These are phyloP conservation scores for Lodderomyces beijingensis DNA, from an alignment of 1,139 yeast genomes.

Conservation along the genomic window DNA sequence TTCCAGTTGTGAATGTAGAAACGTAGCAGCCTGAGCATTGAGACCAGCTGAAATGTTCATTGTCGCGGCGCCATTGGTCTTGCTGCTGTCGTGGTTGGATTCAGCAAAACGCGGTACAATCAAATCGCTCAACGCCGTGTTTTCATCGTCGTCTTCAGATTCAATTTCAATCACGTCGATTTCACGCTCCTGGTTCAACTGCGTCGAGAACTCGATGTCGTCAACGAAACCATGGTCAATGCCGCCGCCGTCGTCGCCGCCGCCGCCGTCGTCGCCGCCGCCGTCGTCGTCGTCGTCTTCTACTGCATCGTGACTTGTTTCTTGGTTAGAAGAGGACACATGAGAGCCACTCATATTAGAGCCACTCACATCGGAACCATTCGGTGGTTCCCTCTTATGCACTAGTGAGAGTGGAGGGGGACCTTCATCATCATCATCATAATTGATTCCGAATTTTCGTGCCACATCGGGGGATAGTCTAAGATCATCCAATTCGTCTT, in stretches of 20 bases:
- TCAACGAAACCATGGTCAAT: slow-evolving; percentile 21
- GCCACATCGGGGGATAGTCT: slow-evolving; percentile 17
- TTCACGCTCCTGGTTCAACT: slow-evolving; percentile 42
- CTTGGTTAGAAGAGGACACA: too few relatives aligned
- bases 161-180: slow-evolving; percentile 31
- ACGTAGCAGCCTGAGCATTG: slow-evolving; percentile 1
- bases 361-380: not conserved
- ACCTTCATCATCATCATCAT: slow-evolving; percentile 15
- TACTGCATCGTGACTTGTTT: slow-evolving; percentile 6
- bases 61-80: too few relatives aligned
- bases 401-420: too few relatives aligned
- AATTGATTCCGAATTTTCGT: slow-evolving; percentile 23
- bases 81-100: slow-evolving; percentile 1
- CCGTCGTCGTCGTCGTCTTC: slow-evolving; percentile 23
- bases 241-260: slow-evolving; percentile 8
- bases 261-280: slow-evolving; percentile 14
- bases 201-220: slow-evolving; percentile 34
- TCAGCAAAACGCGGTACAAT: slow-evolving; percentile 1
- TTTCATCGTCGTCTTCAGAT: slow-evolving; percentile 17
- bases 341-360: not conserved
- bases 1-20: slow-evolving; percentile 4
- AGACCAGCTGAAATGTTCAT: not conserved
- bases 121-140: slow-evolving; percentile 3
- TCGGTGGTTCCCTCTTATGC: too few relatives aligned
- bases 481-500: slow-evolving; percentile 25